Evolutionary conservation across 768 basidiomycete genomes (phyloP), one percentile per base, ranked within the genome.

Genomic region (Porphyrellus cyaneotinctus): DNA sequence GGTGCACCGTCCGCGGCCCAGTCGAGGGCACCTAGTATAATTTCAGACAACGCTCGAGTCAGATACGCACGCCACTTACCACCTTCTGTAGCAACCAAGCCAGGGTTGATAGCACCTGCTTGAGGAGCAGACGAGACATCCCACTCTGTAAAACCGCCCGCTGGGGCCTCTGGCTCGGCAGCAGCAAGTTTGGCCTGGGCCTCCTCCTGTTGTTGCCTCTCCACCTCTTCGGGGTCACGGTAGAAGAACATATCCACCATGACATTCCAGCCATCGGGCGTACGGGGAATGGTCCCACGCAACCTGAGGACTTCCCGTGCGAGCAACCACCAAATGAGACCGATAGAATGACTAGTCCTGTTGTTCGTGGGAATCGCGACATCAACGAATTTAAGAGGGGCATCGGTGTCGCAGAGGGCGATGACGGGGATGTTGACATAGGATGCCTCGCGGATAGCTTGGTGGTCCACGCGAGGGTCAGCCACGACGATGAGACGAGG

Each of bases 381-480:
- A 72, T 99, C 97, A 72, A 99, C 95, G 72, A 93, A 97, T 74
- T 92, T 86, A 67, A 98, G 84, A 52, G 94, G 92, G 43, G 97
- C 93, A 74, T 99, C 97, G 64, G 95, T 97, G 77, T 99, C 97
- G 78, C 91, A 94, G 66, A 99, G 87, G 54, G 95, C 97, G 65
- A 99, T 97, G 67, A 99, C 97, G 64, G 97, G 97, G 75, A 99
- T 98, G 87, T 99, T 99, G 74, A 98, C 97, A 71, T 98, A 99
- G 52, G 95, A 95, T 42, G 97, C 95, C 78, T 99, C 97, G 63
- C 97, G 92, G 76, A 99, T 99, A 60, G 97, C 97, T 77, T 99
- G 97, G 82, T 98, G 97, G 78, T 98, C 97, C 59, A 97, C 91
- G 61, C 97, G 91, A 62, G 97, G 97, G 78, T 99, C 97, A 72